Evolutionary conservation across 305 asterid genomes (phyloP).

Genomic region (Rubia occidens): DNA sequence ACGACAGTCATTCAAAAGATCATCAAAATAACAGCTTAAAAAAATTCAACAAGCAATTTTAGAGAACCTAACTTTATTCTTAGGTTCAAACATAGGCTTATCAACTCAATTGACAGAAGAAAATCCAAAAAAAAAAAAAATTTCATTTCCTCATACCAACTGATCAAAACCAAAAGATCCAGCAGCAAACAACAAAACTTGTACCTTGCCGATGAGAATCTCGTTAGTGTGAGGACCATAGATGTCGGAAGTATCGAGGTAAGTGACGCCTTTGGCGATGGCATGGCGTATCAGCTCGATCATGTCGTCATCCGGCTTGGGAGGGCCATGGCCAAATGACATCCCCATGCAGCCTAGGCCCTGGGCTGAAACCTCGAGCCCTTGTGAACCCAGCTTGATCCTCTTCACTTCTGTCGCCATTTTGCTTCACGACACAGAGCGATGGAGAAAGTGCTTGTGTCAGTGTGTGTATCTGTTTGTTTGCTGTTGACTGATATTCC

Average conservation of each 20-base stretch:
- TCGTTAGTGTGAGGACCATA: slow-evolving; percentile 11
- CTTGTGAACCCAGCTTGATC: slow-evolving; percentile 12
- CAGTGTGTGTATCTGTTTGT: no score
- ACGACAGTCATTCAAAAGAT: not conserved
- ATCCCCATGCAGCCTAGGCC: slow-evolving; percentile 14
- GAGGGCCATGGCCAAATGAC: slow-evolving; percentile 10
- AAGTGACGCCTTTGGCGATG: slow-evolving; percentile 4
- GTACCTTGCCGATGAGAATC: slow-evolving; percentile 8
- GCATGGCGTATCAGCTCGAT: slow-evolving; percentile 10
- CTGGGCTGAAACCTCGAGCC: slow-evolving; percentile 4
- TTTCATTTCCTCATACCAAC: not conserved
- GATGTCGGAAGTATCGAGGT: slow-evolving; percentile 7
- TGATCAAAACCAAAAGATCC: not conserved
- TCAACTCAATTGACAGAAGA: not conserved
- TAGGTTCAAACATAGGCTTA: not conserved
- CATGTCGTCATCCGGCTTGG: slow-evolving; percentile 12
- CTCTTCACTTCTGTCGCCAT: slow-evolving; percentile 4
- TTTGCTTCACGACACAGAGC: not conserved
- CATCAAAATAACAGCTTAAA: not conserved
- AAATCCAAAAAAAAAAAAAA: not conserved
- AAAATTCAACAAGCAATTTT: not conserved
- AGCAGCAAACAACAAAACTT: not conserved
- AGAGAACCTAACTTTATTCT: not conserved
- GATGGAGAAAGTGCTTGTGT: not conserved
- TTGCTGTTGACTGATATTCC: no score